Evolutionary conservation across 2,329 filamentous ascomycete species (phyloP).

Genomic region (Berkeleyomyces rouxiae): DNA sequence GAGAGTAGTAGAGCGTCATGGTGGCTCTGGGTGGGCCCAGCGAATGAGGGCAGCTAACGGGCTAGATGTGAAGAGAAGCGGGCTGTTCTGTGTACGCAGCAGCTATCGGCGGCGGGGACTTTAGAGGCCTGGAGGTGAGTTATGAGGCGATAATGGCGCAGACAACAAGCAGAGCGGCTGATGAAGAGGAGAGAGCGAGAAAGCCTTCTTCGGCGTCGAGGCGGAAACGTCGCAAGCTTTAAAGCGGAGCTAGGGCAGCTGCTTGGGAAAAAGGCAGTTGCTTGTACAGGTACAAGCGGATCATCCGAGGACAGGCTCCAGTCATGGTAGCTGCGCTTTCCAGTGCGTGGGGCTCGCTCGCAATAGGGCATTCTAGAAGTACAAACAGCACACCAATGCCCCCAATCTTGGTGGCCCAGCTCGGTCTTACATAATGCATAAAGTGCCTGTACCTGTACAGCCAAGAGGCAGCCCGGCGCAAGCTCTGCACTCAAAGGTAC

Average conservation of each 20-base stretch:
- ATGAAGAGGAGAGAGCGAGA: background rate
- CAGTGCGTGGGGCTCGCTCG: no score
- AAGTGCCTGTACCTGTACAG: no score
- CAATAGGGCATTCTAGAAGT: background rate
- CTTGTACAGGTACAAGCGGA: background rate
- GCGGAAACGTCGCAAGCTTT: slow-evolving; percentile 4
- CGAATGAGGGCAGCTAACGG: background rate
- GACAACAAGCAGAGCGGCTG: background rate
- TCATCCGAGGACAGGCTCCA: background rate
- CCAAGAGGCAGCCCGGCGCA: no score
- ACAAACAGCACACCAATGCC: background rate
- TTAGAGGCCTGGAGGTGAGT: background rate
- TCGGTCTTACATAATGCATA: no score
- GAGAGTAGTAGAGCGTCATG: slow-evolving; percentile 43
- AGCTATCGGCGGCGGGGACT: background rate
- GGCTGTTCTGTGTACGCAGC: background rate
- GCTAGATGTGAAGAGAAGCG: background rate
- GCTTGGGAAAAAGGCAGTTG: background rate
- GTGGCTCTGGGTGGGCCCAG: slow-evolving; percentile 16
- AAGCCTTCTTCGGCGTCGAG: background rate
- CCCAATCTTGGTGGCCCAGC: no score
- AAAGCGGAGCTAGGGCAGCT: background rate
- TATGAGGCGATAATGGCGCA: background rate
- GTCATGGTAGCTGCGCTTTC: no score
- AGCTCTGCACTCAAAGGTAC: no score